Percentiles rank a stretch among this genome's conserved stretches.
These are phyloP conservation scores for Pseudopediastrum boryanum DNA, from an alignment of 139 green algal genomes.

Conservation along the genomic window DNA sequence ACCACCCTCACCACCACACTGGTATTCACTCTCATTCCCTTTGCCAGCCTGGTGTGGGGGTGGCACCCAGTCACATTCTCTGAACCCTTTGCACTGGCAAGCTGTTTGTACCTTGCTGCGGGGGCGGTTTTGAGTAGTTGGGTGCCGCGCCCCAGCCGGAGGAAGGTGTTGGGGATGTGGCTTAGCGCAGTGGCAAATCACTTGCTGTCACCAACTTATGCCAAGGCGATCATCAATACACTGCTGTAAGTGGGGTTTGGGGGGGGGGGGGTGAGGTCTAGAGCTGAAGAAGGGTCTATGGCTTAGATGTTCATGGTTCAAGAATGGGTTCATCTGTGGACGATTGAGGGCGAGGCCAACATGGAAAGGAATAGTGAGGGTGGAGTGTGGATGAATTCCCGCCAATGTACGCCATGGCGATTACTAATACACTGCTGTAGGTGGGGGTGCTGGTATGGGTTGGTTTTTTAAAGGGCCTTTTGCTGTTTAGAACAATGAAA, in stretches of 20 bases:
- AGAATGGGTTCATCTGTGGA: too few species aligned
- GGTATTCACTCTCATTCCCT: constrained; percentile 59
- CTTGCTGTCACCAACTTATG: constrained; percentile 25
- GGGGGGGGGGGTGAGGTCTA: too few species aligned
- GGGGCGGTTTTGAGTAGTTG: not conserved
- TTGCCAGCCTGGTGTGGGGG: constrained; percentile 50
- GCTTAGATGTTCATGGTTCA: too few species aligned
- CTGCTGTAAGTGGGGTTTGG: constrained; percentile 18
- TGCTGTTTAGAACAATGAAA: too few species aligned
- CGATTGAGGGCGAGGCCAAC: too few species aligned
- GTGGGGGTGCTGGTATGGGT: too few species aligned
- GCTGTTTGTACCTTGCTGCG: constrained; percentile 28
- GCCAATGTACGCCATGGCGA: constrained; percentile 17
- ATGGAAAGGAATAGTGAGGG: too few species aligned
- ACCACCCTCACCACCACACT: constrained; percentile 49
- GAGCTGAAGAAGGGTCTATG: too few species aligned
- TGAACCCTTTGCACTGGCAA: constrained; percentile 22
- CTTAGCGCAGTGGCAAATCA: constrained; percentile 22
- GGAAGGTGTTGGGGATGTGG: constrained; percentile 3
- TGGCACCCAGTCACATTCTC: constrained; percentile 32
- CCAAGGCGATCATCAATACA: constrained; percentile 23
- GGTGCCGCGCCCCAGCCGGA: not conserved
- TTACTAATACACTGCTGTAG: constrained; percentile 26
- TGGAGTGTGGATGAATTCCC: too few species aligned
- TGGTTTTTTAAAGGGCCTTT: too few species aligned